Conservation (phyloP, 257 asterid species). For the Anisodus tanguticus region DNA sequence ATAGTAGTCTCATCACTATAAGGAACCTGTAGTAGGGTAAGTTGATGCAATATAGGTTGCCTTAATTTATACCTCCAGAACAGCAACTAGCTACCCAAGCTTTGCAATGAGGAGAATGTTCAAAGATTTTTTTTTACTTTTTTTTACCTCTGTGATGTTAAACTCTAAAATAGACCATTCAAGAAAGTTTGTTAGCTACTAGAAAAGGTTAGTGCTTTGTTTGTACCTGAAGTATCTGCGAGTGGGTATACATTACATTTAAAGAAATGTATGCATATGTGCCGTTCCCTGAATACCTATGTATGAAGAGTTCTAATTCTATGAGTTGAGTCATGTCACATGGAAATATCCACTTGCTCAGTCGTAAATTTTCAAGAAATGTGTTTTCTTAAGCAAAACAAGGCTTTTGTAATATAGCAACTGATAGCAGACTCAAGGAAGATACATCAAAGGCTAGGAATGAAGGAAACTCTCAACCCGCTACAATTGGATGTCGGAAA, state of each 20-base stretch:
- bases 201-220: not conserved
- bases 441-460: not conserved
- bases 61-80: constrained; percentile 12
- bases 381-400: no score
- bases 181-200: not conserved
- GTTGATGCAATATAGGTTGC: not conserved
- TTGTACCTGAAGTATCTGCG: not conserved
- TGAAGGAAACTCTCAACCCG: not conserved
- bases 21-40: not conserved
- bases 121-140: not conserved
- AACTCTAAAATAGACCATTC: not conserved
- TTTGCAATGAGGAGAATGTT: not conserved
- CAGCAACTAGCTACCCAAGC: not conserved
- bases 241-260: not conserved
- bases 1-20: not conserved
- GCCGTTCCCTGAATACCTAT: not conserved
- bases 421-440: not conserved
- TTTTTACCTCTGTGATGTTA: not conserved
- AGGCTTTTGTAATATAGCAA: not conserved
- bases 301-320: constrained; percentile 7
- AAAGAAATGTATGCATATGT: no score
- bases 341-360: not conserved
- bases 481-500: not conserved
- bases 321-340: not conserved
- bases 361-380: no score